Evolutionary conservation across 1,139 yeast species (phyloP).

Genomic region (Entelexis paramagnoliae): DNA sequence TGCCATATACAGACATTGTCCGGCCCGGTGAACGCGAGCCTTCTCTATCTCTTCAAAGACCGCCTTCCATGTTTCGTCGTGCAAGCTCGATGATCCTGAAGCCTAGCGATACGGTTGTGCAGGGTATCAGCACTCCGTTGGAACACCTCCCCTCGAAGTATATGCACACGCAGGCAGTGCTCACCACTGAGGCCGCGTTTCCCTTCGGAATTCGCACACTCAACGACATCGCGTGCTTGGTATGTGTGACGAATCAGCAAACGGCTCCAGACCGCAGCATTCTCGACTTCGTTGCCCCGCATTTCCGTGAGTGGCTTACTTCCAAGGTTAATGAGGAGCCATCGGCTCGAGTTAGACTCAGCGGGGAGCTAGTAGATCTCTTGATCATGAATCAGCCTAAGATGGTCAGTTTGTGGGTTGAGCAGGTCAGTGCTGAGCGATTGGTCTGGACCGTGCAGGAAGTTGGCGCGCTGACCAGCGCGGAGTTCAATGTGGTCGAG

Average conservation of each 20-base stretch:
- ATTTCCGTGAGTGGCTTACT: slow-evolving; percentile 34
- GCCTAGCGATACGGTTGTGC: background rate
- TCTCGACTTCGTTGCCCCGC: slow-evolving; percentile 67
- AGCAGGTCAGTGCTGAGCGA: slow-evolving; percentile 33
- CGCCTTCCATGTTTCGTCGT: slow-evolving; percentile 15
- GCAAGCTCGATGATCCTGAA: slow-evolving; percentile 18
- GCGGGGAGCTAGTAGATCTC: slow-evolving; percentile 48
- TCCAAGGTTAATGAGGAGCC: slow-evolving; percentile 2
- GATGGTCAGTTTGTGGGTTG: slow-evolving; percentile 62
- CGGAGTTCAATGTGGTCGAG: background rate
- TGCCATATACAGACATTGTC: slow-evolving; percentile 16
- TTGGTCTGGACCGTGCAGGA: slow-evolving; percentile 82
- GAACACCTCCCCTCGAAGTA: slow-evolving; percentile 29
- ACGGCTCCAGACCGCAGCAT: slow-evolving; percentile 55
- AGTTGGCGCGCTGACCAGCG: background rate
- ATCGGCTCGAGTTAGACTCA: background rate
- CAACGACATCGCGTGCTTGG: slow-evolving; percentile 78
- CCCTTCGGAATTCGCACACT: slow-evolving; percentile 82
- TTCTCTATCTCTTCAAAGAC: background rate
- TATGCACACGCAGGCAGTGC: slow-evolving; percentile 44
- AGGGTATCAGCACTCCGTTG: slow-evolving; percentile 24
- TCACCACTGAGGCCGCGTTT: slow-evolving; percentile 62
- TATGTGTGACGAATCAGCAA: slow-evolving; percentile 68
- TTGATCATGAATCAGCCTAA: slow-evolving; percentile 24
- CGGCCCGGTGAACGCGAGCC: slow-evolving; percentile 4